These are phyloP conservation scores for Abortiporus biennis DNA, from an alignment of 1,284 basidiomycete species.

Conservation along the genomic window DNA sequence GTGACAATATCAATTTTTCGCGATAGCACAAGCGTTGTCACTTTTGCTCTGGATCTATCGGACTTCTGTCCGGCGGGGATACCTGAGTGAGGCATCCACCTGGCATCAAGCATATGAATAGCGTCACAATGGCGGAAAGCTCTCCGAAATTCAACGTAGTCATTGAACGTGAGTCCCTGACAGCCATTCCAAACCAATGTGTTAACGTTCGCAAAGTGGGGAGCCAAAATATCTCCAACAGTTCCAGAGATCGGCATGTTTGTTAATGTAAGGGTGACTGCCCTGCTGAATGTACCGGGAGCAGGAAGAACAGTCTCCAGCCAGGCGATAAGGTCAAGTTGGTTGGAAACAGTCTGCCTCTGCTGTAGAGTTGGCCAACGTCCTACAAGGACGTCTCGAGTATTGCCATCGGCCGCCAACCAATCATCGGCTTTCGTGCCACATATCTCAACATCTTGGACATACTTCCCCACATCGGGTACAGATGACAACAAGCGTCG, in stretches of 20 bases:
- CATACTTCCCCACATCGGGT: conserved; percentile 11
- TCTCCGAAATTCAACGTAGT: conserved; percentile 12
- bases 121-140: conserved; percentile 11
- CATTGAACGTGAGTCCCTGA: conserved; percentile 16
- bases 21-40: conserved; percentile 16
- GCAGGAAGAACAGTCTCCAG: conserved; percentile 12
- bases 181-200: conserved; percentile 16
- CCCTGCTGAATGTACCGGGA: conserved; percentile 5
- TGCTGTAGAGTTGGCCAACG: conserved; percentile 17
- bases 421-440: conserved; percentile 10
- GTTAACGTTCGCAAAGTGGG: conserved; percentile 10
- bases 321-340: conserved; percentile 6
- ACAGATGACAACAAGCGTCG: conserved; percentile 9
- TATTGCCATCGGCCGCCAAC: conserved; percentile 9
- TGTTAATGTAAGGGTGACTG: conserved; percentile 10
- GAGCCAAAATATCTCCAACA: conserved; percentile 8
- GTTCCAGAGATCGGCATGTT: conserved; percentile 8
- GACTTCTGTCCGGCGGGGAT: not conserved
- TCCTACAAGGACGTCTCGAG: conserved; percentile 5
- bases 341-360: conserved; percentile 3
- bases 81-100: conserved; percentile 11
- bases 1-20: conserved; percentile 15
- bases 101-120: conserved; percentile 11
- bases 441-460: conserved; percentile 16
- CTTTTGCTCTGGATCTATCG: conserved; percentile 4